Base-by-base conservation (phyloP, 2,329 filamentous ascomycete species). In the Claviceps humidiphila region DNA sequence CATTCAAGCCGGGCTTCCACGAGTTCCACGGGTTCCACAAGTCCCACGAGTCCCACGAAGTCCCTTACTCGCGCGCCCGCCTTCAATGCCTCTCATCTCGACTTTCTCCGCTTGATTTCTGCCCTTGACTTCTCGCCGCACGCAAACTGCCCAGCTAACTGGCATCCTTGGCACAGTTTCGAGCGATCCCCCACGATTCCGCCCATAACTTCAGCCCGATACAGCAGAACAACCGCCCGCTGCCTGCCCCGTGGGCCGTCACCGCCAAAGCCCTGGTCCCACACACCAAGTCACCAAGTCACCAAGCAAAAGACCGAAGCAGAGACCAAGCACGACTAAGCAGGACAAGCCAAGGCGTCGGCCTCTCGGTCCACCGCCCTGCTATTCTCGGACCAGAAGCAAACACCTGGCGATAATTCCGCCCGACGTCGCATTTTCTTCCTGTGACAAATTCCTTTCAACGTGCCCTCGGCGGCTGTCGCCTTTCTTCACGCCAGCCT, bases 401-500 rank as follows among this genome's bases (percentile, higher is more conserved):
- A 54, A 54, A 54, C 41, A 49, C 49, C 44, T 54, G 49, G 49
- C 49, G 49, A 48, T 49, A 50, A 51, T 47, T 54, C 41, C 49
- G 50, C 50, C 30, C 50, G 47, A 53, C 53, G 55, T 57, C 55
- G 51, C 53, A 55, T 51, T 47, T 42, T 34, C 52, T 46, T 51
- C 45, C 38, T 49, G 49, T 24, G 37, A 22, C 44, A 37, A 39
- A 45, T 40, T 49, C 49, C 44, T 40, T 39, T 20, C 22, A 20
- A 44, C 20, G 46, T 41, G 45, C 48, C 49, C 50, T 38, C 47
- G 14, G 42, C 43, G 46, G 46, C 46, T 49, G 20, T 46, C 39
- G 40, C 39, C 45, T 24, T 48, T 44, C 9, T 20, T 26, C 51
- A 51, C 48, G 24, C 14, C 44, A 30, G 38, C 26, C 20, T 43